Evolutionary conservation across 176 grass and related monocot genomes (phyloP).

Genomic region (Chloris gayana): DNA sequence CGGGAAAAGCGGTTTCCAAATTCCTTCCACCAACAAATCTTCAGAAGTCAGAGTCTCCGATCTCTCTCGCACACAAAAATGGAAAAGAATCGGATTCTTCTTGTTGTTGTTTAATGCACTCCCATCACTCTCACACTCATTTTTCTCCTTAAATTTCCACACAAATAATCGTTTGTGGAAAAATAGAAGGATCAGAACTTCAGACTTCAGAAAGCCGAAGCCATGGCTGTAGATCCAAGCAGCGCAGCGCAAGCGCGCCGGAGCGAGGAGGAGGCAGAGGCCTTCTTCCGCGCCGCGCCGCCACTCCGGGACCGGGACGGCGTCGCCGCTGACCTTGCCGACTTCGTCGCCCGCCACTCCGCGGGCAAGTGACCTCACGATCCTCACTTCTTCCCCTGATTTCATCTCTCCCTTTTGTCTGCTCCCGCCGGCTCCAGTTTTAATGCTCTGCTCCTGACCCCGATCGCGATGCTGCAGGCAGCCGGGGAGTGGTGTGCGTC

Average conservation of each 20-base stretch:
- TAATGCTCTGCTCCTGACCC: neutral
- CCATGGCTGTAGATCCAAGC: constrained; percentile 36
- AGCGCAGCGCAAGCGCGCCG: neutral
- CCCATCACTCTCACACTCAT: neutral
- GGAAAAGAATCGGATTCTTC: neutral
- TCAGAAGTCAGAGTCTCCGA: neutral
- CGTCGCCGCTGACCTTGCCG: constrained; percentile 18
- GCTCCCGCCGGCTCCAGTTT: neutral
- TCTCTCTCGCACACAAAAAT: neutral
- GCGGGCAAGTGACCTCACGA: constrained; percentile 7
- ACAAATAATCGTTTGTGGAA: neutral
- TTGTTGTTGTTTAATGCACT: neutral
- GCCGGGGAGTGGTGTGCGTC: constrained; percentile 60
- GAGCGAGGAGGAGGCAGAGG: constrained; percentile 22
- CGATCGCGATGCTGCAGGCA: constrained; percentile 25
- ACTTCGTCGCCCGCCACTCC: constrained; percentile 46
- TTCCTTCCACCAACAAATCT: neutral
- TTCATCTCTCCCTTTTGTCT: neutral
- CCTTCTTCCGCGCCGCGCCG: constrained; percentile 55
- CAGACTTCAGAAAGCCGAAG: neutral
- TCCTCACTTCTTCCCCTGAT: too few relatives aligned
- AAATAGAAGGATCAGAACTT: neutral
- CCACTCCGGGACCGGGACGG: constrained; percentile 35
- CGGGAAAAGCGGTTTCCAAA: neutral
- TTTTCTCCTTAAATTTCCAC: neutral